These are phyloP conservation scores for Russula ochroleuca DNA, from an alignment of 768 basidiomycete genomes.

Conservation along the genomic window DNA sequence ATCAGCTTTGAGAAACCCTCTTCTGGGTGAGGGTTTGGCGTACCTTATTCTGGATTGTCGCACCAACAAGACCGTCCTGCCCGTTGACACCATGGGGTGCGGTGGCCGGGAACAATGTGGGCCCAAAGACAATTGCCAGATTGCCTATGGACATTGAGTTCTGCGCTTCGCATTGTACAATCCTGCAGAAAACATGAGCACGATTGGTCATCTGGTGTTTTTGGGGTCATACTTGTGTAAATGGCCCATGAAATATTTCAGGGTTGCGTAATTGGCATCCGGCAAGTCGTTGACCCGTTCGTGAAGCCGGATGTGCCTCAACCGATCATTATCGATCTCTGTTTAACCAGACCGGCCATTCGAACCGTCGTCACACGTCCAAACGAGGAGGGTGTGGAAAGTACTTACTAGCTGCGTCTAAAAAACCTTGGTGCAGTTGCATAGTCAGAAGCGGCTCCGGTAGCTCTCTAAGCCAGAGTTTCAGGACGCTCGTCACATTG, in stretches of 20 bases:
- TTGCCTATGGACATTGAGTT: conserved; percentile 95
- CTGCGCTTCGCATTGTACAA: conserved; percentile 64
- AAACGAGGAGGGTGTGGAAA: neutral
- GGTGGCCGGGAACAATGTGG: conserved; percentile 83
- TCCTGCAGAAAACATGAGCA: conserved; percentile 42
- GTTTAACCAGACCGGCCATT: conserved; percentile 12
- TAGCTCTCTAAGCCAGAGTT: conserved; percentile 94
- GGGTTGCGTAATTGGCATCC: conserved; percentile 96
- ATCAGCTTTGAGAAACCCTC: neutral
- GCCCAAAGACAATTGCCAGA: conserved; percentile 94
- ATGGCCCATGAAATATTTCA: conserved; percentile 95
- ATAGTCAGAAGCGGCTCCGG: conserved; percentile 90
- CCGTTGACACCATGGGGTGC: conserved; percentile 42
- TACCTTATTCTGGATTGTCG: conserved; percentile 70
- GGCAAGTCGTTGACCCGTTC: conserved; percentile 97
- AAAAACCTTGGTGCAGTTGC: conserved; percentile 82
- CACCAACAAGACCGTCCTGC: conserved; percentile 57
- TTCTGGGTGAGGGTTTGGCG: conserved; percentile 7
- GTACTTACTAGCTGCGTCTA: conserved; percentile 87
- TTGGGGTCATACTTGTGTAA: conserved; percentile 66
- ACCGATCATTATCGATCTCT: conserved; percentile 91
- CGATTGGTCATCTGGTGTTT: neutral
- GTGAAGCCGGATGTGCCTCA: conserved; percentile 93
- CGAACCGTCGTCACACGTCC: neutral
- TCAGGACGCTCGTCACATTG: conserved; percentile 89